These are phyloP conservation scores for Pyrenopolyporus hunteri DNA, from an alignment of 495 filamentous ascomycete genomes.

Conservation along the genomic window DNA sequence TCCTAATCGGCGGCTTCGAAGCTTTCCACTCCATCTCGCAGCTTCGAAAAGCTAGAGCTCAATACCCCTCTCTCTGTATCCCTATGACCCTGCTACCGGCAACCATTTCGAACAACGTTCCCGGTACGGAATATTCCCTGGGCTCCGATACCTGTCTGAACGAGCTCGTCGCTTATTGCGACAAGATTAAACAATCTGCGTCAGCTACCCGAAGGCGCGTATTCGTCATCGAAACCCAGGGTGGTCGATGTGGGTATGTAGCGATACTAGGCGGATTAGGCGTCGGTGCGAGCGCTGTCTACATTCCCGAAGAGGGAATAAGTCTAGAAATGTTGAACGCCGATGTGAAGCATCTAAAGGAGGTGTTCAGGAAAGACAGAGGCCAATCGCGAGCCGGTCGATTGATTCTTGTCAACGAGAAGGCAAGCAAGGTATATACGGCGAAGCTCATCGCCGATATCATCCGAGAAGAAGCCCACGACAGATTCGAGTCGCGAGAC, in stretches of 20 bases:
- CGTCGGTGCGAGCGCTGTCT: slow-evolving; percentile 92
- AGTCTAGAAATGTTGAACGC: slow-evolving; percentile 88
- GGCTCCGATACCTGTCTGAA: slow-evolving; percentile 98
- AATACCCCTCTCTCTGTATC: slow-evolving; percentile 86
- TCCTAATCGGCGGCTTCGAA: slow-evolving; percentile 95
- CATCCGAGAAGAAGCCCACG: slow-evolving; percentile 90
- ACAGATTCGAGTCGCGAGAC: slow-evolving; percentile 90
- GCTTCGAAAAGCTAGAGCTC: slow-evolving; percentile 76
- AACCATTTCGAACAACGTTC: slow-evolving; percentile 99
- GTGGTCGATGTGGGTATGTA: slow-evolving; percentile 91
- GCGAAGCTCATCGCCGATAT: slow-evolving; percentile 94
- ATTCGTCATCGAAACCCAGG: slow-evolving; percentile 98
- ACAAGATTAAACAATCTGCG: slow-evolving; percentile 95
- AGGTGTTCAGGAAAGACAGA: slow-evolving; percentile 82
- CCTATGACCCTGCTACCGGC: slow-evolving; percentile 91
- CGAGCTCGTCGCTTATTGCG: slow-evolving; percentile 94
- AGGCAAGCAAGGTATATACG: slow-evolving; percentile 85
- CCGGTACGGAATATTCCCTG: slow-evolving; percentile 95
- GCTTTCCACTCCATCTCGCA: slow-evolving; percentile 91
- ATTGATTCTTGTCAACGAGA: slow-evolving; percentile 93
- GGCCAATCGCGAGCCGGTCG: slow-evolving; percentile 92
- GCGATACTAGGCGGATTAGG: slow-evolving; percentile 87
- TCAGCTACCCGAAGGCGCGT: slow-evolving; percentile 89
- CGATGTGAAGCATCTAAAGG: slow-evolving; percentile 88
- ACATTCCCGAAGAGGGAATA: slow-evolving; percentile 96